Evolutionary conservation across 2,329 filamentous ascomycete species (phyloP).

Genomic region (Ophiostoma ulmi): DNA sequence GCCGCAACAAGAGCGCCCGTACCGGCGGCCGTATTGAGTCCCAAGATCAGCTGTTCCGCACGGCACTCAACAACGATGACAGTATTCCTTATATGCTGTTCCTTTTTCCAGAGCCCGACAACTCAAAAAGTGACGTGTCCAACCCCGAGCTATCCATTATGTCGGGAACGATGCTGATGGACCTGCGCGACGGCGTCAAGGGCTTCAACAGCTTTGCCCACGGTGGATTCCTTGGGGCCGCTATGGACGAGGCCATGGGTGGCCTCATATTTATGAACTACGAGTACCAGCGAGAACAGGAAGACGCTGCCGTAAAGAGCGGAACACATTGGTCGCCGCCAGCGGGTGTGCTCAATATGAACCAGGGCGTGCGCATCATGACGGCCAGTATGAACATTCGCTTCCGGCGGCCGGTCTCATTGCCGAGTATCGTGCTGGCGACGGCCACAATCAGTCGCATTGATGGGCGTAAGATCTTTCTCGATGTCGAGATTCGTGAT

Average conservation of each 20-base stretch:
- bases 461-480: constrained; percentile 25
- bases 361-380: constrained; percentile 15
- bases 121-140: constrained; percentile 11
- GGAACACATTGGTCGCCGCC: constrained; percentile 11
- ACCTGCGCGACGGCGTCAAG: constrained; percentile 25
- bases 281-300: constrained; percentile 22
- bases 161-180: constrained; percentile 28
- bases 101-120: constrained; percentile 26
- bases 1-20: neutral
- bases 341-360: constrained; percentile 17
- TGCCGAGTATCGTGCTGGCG: constrained; percentile 17
- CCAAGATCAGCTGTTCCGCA: constrained; percentile 23
- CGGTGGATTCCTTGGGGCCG: constrained; percentile 29
- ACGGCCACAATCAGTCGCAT: constrained; percentile 21
- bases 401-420: constrained; percentile 21
- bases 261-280: constrained; percentile 29
- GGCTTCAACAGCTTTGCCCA: constrained; percentile 31
- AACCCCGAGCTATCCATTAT: constrained; percentile 23
- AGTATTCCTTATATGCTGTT: constrained; percentile 30
- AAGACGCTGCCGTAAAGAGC: neutral
- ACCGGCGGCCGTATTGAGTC: constrained; percentile 10
- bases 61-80: constrained; percentile 22
- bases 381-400: constrained; percentile 25
- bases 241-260: constrained; percentile 34
- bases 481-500: constrained; percentile 22